phyloP scores from a whole-genome alignment of 148 eudicot species.

The Diospyros kaki region DNA sequence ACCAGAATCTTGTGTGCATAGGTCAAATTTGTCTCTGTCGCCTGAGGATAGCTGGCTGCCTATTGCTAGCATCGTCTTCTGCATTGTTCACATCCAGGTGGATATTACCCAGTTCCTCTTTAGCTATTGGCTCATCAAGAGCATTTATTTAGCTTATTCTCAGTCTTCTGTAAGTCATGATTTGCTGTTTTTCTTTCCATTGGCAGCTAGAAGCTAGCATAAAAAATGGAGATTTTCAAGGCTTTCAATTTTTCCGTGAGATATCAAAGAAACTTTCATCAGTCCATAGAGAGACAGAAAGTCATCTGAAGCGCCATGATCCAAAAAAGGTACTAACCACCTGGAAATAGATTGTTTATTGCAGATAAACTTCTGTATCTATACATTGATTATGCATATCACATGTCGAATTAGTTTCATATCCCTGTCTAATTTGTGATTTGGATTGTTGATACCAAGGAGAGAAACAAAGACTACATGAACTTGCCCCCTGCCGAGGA shows the following conservation, averaged over 20 bases:
- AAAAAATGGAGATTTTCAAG: conserved; percentile 64
- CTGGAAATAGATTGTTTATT: background rate
- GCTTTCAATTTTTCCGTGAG: conserved; percentile 48
- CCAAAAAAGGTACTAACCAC: conserved; percentile 34
- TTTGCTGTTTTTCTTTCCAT: background rate
- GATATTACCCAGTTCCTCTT: background rate
- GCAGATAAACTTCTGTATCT: background rate
- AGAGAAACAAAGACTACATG: conserved; percentile 22
- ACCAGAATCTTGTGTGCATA: conserved; percentile 18
- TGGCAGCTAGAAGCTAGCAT: conserved; percentile 84
- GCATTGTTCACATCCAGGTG: conserved; percentile 88
- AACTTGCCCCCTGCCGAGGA: conserved; percentile 51
- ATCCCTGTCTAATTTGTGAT: conserved; percentile 1
- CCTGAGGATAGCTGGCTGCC: conserved; percentile 98
- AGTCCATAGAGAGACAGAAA: conserved; percentile 28
- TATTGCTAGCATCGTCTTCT: conserved; percentile 75
- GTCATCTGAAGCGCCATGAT: conserved; percentile 7
- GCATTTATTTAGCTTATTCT: background rate
- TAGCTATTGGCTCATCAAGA: background rate
- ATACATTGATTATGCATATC: background rate
- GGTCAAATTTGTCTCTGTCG: conserved; percentile 75
- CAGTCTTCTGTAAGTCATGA: background rate
- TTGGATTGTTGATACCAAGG: conserved; percentile 27
- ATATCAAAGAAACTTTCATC: conserved; percentile 35
- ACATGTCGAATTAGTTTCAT: background rate